A percentile compares a stretch with the other conserved stretches of the same genome.
These are phyloP conservation scores for Takashimella koratensis DNA, from an alignment of 1,284 basidiomycete genomes.

Conservation along the genomic window DNA sequence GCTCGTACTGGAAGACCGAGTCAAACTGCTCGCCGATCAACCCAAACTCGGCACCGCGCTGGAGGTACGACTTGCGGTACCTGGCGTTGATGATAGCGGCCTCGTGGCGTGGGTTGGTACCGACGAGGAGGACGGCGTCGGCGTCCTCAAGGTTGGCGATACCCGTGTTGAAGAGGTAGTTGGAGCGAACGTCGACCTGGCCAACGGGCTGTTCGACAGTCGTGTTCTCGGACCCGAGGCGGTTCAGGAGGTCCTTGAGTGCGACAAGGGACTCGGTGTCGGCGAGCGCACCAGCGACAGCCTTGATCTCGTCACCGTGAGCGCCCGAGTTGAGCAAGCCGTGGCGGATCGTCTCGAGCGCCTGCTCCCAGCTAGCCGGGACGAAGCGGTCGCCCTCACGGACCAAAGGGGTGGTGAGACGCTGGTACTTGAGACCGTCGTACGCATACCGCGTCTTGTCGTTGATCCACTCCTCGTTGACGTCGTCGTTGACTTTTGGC, in stretches of 20 bases:
- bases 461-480: constrained; percentile 99
- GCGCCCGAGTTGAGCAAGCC: constrained; percentile 80
- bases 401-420: constrained; percentile 86
- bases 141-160: constrained; percentile 89
- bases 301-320: constrained; percentile 92
- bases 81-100: constrained; percentile 96
- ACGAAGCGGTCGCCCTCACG: constrained; percentile 92
- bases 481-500: constrained; percentile 92
- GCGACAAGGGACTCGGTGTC: constrained; percentile 93
- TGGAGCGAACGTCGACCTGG: constrained; percentile 83
- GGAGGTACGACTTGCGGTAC: constrained; percentile 90
- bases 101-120: constrained; percentile 96
- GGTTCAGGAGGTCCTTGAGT: constrained; percentile 90
- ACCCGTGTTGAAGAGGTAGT: constrained; percentile 96
- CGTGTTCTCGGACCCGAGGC: constrained; percentile 93
- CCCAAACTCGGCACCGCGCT: constrained; percentile 78
- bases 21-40: constrained; percentile 88
- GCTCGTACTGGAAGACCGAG: constrained; percentile 89
- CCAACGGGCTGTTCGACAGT: constrained; percentile 73
- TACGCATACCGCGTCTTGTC: constrained; percentile 98
- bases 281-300: constrained; percentile 84
- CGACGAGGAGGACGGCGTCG: constrained; percentile 89
- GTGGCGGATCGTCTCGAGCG: constrained; percentile 71
- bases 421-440: constrained; percentile 94
- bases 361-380: constrained; percentile 87